phyloP scores from a whole-genome alignment of 2,329 filamentous ascomycete species.

The Lachnellula subtilissima region DNA sequence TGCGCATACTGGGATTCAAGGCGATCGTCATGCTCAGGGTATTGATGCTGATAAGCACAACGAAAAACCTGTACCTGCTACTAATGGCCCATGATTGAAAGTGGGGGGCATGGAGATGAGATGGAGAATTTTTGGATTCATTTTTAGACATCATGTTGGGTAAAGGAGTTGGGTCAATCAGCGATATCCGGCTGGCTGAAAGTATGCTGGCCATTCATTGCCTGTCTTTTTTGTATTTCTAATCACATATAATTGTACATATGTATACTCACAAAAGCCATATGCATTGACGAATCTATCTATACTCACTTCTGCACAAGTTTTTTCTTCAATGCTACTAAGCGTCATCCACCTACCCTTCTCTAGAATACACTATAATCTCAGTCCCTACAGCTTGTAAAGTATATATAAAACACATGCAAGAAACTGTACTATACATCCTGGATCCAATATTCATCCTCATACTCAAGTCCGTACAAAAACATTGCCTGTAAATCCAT shows the following conservation, averaged over 20 bases:
- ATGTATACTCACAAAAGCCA: background rate
- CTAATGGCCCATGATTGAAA: background rate
- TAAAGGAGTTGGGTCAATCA: background rate
- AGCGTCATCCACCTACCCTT: too few relatives aligned
- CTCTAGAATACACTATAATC: too few relatives aligned
- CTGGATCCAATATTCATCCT: background rate
- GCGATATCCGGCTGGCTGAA: background rate
- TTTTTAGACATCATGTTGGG: background rate
- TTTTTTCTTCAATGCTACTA: too few relatives aligned
- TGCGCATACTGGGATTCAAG: constrained; percentile 41
- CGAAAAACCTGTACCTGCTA: background rate
- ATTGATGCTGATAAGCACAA: constrained; percentile 35
- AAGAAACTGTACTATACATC: too few relatives aligned
- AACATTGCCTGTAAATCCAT: background rate
- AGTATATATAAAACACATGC: too few relatives aligned
- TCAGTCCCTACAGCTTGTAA: too few relatives aligned
- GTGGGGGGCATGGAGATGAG: background rate
- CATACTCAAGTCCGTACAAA: too few relatives aligned
- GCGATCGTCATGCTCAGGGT: constrained; percentile 48
- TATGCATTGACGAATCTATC: background rate
- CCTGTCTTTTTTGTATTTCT: background rate
- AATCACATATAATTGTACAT: background rate
- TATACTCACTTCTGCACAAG: too few relatives aligned
- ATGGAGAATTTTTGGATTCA: background rate
- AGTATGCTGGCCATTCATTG: background rate